These are phyloP conservation scores for Fomes fomentarius DNA, from an alignment of 1,284 basidiomycete genomes.

Conservation along the genomic window DNA sequence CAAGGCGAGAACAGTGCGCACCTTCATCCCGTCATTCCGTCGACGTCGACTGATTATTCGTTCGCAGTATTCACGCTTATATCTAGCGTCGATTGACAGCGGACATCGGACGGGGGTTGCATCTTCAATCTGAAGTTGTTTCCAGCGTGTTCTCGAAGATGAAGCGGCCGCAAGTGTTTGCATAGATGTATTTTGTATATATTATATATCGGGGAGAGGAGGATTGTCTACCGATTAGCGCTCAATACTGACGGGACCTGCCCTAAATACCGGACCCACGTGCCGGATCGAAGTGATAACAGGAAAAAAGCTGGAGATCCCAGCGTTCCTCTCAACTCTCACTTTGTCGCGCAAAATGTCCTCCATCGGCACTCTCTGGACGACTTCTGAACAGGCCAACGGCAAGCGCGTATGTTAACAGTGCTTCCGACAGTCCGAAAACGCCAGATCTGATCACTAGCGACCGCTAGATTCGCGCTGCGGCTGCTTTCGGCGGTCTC, in stretches of 20 bases:
- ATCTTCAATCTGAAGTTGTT: not conserved
- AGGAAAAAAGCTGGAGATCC: slow-evolving; percentile 13
- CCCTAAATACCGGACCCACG: slow-evolving; percentile 21
- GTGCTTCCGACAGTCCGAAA: not conserved
- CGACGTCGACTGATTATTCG: no score
- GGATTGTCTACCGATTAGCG: not conserved
- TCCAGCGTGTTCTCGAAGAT: no score
- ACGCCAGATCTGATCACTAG: slow-evolving; percentile 1
- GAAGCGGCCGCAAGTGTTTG: no score
- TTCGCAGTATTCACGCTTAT: no score
- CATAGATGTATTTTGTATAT: no score
- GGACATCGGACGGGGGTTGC: no score
- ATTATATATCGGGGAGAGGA: not conserved
- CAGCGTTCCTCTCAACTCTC: slow-evolving; percentile 8
- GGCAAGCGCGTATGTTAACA: slow-evolving; percentile 51
- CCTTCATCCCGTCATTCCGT: no score
- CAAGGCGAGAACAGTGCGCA: no score
- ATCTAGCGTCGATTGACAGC: no score
- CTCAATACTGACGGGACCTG: not conserved
- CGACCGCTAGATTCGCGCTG: slow-evolving; percentile 63
- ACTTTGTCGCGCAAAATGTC: slow-evolving; percentile 46
- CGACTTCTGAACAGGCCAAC: slow-evolving; percentile 41
- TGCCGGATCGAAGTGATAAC: slow-evolving; percentile 14
- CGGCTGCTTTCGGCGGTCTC: slow-evolving; percentile 73
- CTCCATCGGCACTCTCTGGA: slow-evolving; percentile 65